Conservation (phyloP, 2,329 filamentous ascomycete species). For the Elsinoe arachidis region DNA sequence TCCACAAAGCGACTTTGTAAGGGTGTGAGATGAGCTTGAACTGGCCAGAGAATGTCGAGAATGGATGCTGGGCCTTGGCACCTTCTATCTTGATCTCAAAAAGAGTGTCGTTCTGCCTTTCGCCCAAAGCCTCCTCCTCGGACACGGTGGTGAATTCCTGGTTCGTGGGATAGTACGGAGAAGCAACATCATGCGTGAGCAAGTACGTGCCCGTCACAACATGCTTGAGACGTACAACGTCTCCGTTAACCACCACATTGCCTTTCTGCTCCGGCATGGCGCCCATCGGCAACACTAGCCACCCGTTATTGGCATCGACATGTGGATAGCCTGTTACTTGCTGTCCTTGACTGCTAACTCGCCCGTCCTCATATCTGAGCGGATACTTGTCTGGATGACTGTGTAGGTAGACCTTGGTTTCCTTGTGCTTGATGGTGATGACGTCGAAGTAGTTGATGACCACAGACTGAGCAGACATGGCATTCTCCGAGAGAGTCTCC, state of each 20-base stretch:
- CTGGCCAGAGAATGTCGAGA: slow-evolving; percentile 82
- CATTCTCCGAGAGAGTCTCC: slow-evolving; percentile 89
- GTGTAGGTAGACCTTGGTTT: slow-evolving; percentile 93
- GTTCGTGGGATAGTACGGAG: slow-evolving; percentile 92
- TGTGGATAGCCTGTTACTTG: slow-evolving; percentile 97
- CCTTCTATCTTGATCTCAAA: slow-evolving; percentile 89
- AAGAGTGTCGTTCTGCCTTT: slow-evolving; percentile 76
- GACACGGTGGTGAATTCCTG: slow-evolving; percentile 90
- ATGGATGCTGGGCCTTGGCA: slow-evolving; percentile 70
- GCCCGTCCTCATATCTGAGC: slow-evolving; percentile 90
- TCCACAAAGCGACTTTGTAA: slow-evolving; percentile 99
- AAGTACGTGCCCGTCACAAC: slow-evolving; percentile 77
- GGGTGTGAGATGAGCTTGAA: slow-evolving; percentile 95
- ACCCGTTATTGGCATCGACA: slow-evolving; percentile 98
- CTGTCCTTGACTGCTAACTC: slow-evolving; percentile 92
- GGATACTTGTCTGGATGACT: slow-evolving; percentile 86
- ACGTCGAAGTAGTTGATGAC: slow-evolving; percentile 83
- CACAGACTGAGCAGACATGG: slow-evolving; percentile 79
- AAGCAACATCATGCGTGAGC: slow-evolving; percentile 92
- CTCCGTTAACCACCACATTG: slow-evolving; percentile 68
- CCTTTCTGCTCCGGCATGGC: slow-evolving; percentile 45
- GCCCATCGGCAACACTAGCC: slow-evolving; percentile 74
- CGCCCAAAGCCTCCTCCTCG: slow-evolving; percentile 60
- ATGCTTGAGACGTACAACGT: slow-evolving; percentile 79
- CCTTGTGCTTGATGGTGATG: slow-evolving; percentile 87